Conservation (phyloP, 2,329 filamentous ascomycete genomes). For the Penicillium sp. region DNA sequence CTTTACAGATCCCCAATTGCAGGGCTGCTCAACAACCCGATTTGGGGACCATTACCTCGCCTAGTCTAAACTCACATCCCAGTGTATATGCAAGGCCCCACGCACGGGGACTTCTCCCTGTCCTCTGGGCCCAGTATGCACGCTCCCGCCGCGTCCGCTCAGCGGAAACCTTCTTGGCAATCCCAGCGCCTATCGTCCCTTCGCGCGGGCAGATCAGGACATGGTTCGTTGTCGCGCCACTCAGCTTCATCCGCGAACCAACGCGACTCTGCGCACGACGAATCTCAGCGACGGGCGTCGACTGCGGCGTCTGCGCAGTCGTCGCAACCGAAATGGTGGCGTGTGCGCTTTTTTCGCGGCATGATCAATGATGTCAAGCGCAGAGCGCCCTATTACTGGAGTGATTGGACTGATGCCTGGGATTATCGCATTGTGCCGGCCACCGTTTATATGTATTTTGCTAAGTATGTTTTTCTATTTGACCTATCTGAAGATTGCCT, state of each 20-base stretch:
- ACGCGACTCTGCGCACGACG: conserved; percentile 7
- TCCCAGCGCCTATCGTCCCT: conserved; percentile 22
- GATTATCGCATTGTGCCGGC: conserved; percentile 85
- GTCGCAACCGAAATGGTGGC: conserved; percentile 62
- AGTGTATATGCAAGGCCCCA: conserved; percentile 14
- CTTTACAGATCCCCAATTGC: too few species aligned
- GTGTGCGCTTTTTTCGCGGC: conserved; percentile 69
- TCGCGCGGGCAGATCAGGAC: conserved; percentile 17
- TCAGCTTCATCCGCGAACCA: conserved; percentile 9
- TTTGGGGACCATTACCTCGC: background rate
- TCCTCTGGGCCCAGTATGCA: conserved; percentile 29
- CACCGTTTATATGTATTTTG: conserved; percentile 92
- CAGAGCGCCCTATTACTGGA: conserved; percentile 71
- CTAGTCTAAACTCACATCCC: background rate
- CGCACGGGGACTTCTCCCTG: conserved; percentile 25
- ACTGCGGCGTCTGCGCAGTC: conserved; percentile 13
- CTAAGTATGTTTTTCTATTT: conserved; percentile 62
- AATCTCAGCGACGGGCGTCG: conserved; percentile 10
- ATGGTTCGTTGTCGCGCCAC: conserved; percentile 12
- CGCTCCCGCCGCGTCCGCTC: conserved; percentile 21
- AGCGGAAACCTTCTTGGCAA: conserved; percentile 30
- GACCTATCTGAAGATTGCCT: too few species aligned
- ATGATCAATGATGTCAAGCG: conserved; percentile 76
- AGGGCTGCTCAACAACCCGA: too few species aligned
- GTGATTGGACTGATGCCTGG: conserved; percentile 84